Evolutionary conservation across 331 rosid genomes (phyloP), one percentile per base, ranked within the genome.

Genomic region (Cydonia oblonga): DNA sequence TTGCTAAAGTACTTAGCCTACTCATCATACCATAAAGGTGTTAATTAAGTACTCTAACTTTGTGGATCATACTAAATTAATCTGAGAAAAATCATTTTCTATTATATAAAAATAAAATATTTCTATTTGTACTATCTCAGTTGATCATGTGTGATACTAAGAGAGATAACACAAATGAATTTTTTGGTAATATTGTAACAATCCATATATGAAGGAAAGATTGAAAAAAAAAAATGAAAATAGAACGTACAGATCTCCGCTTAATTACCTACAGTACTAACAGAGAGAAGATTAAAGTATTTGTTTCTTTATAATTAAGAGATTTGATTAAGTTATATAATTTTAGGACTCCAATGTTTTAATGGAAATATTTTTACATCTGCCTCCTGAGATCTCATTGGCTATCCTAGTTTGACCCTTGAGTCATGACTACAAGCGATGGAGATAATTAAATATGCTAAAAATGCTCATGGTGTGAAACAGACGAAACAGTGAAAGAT

Each of bases 321-420:
- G 23, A 53, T 77, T 49, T 61, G 40, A 6, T 22, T 59, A 61
- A 68, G 61, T 23, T 42, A 29, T n/a, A 33, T 56, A 15, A 4
- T 59, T 35, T 15, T 30, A 30, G 69, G 14, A 32, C 30, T 51
- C 19, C 32, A 30, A 24, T 23, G 28, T 28, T 35, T 19, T 25
- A 6, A 33, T 33, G 64, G 22, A 30, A 60, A 22, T 2, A 23
- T 7, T 7, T 22, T 23, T n/a, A 12, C 38, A 5, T 59, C 72
- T 63, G 81, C 88, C 85, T 77, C 70, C 89, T 86, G 72, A 77
- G 71, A 81, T 84, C 84, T 24, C 66, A 64, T 75, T 60, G 46
- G 46, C 62, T 42, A 29, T 60, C 60, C 75, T 68, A 72, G n/a
- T 87, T 51, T 79, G 87, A 82, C 78, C 64, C 70, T 49, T n/a